These are phyloP conservation scores for Aspergillus ruber DNA, from an alignment of 2,329 filamentous ascomycete species.

Conservation along the genomic window DNA sequence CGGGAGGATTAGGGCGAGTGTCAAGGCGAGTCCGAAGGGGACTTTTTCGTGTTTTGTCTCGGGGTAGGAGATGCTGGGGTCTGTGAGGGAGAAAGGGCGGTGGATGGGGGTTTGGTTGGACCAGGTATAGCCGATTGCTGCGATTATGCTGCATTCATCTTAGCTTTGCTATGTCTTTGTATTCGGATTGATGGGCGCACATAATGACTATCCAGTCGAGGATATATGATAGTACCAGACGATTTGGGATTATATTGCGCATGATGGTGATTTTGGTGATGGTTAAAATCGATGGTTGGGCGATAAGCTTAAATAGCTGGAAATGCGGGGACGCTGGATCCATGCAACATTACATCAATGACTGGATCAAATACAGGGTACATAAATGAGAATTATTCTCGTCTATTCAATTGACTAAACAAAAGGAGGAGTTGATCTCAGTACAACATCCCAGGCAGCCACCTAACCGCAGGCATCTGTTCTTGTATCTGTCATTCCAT, in stretches of 20 bases:
- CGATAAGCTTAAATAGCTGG: not conserved
- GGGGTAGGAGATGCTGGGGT: constrained; percentile 75
- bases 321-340: no score
- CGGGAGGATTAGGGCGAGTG: constrained; percentile 61
- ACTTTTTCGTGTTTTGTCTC: constrained; percentile 66
- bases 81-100: constrained; percentile 63
- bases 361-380: no score
- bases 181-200: constrained; percentile 21
- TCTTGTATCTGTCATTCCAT: no score
- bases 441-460: no score
- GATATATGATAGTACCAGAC: constrained; percentile 60
- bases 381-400: no score
- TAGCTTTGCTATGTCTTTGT: not conserved
- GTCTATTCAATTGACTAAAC: no score
- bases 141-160: constrained; percentile 43
- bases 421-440: no score
- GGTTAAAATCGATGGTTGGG: not conserved
- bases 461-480: no score
- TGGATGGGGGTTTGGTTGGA: constrained; percentile 58
- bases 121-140: constrained; percentile 54
- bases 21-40: constrained; percentile 56
- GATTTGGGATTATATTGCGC: constrained; percentile 33
- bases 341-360: not conserved
- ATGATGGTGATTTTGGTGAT: not conserved
- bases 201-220: constrained; percentile 65